Percentiles rank a stretch among this genome's conserved stretches.
These are phyloP conservation scores for Ustilago bromivora DNA, from an alignment of 1,284 basidiomycete genomes.

Conservation along the genomic window DNA sequence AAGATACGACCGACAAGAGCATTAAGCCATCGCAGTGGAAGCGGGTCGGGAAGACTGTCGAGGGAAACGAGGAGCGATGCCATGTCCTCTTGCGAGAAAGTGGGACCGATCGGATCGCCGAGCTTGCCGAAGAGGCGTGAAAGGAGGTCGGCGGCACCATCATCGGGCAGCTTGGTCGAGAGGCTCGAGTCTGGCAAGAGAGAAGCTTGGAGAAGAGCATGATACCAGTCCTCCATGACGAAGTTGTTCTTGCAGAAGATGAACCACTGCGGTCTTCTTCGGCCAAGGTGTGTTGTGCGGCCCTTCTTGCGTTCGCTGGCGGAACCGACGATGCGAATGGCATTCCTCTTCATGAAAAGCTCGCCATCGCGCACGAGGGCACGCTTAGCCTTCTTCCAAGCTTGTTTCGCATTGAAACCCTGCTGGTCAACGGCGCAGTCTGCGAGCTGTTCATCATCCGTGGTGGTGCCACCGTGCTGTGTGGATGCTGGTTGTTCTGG, in stretches of 20 bases:
- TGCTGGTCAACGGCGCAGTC: slow-evolving; percentile 20
- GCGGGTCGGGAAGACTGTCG: slow-evolving; percentile 91
- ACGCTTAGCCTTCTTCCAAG: slow-evolving; percentile 45
- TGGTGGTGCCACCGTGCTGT: slow-evolving; percentile 12
- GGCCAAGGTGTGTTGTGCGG: slow-evolving; percentile 10
- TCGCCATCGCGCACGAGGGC: slow-evolving; percentile 61
- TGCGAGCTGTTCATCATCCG: slow-evolving; percentile 22
- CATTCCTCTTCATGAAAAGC: slow-evolving; percentile 67
- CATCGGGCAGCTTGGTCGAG: slow-evolving; percentile 17
- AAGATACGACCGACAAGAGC: slow-evolving; percentile 91
- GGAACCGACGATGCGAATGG: slow-evolving; percentile 60
- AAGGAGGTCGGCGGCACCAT: slow-evolving; percentile 21
- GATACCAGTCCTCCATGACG: slow-evolving; percentile 87
- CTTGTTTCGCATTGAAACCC: slow-evolving; percentile 20
- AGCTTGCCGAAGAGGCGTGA: slow-evolving; percentile 24
- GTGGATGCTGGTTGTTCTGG: slow-evolving; percentile 10
- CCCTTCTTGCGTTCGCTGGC: slow-evolving; percentile 19
- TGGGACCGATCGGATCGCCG: slow-evolving; percentile 71
- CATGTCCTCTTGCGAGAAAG: slow-evolving; percentile 87
- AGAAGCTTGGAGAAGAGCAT: slow-evolving; percentile 83
- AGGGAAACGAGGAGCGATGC: slow-evolving; percentile 82
- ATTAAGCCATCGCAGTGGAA: slow-evolving; percentile 96
- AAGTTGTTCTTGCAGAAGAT: slow-evolving; percentile 65
- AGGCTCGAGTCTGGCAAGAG: slow-evolving; percentile 70
- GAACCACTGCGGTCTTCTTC: slow-evolving; percentile 62